Base-by-base conservation (phyloP, 1,284 basidiomycete genomes). In the Cutaneotrichosporon dermatis region DNA sequence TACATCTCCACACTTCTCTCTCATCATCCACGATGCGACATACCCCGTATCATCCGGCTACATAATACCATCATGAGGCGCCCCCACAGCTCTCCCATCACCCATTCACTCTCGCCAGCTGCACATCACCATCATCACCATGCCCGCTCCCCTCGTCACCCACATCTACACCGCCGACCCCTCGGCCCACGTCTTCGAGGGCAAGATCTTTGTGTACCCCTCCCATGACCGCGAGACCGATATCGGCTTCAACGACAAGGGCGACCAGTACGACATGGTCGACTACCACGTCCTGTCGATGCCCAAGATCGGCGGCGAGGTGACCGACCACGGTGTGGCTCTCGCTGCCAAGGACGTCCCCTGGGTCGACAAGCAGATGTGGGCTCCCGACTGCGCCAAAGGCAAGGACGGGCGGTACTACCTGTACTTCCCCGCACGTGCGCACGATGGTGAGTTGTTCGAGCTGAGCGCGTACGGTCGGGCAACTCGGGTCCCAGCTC, bases 121-220 rank as follows among this genome's bases (percentile, higher is more conserved):
- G 25, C 25, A 25, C 25, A 25, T 25, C 25, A 25, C 25, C 44
- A 33, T 11, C 45, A 34, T 46, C 51, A 46, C 25, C 54, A 66
- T 66, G 65, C 57, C 64, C 43, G 50, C 57, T 6, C 69, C 69
- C 1, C 67, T 74, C 15, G 65, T 72, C 48, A 65, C 61, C n/a
- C 52, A 67, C 62, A 70, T 74, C 60, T 74, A 68, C 68, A 67
- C 65, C 8, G 72, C 72, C n/a, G 72, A 74, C 58, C 72, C 72
- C 9, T 74, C 72, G 6, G 72, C 72, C 16, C 72, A 74, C 58
- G 63, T 62, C 13, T 74, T 74, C 58, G 60, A 70, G 54, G 64
- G 61, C 42, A 57, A 65, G 39, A 59, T 74, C 54, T 74, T 71
- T 65, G 64, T 74, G 54, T 74, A 74, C 56, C 72, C 72, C 1